Evolutionary conservation across 345 rosid genomes (phyloP), one percentile per base, ranked within the genome.

Genomic region (Noccaea bulbosa): DNA sequence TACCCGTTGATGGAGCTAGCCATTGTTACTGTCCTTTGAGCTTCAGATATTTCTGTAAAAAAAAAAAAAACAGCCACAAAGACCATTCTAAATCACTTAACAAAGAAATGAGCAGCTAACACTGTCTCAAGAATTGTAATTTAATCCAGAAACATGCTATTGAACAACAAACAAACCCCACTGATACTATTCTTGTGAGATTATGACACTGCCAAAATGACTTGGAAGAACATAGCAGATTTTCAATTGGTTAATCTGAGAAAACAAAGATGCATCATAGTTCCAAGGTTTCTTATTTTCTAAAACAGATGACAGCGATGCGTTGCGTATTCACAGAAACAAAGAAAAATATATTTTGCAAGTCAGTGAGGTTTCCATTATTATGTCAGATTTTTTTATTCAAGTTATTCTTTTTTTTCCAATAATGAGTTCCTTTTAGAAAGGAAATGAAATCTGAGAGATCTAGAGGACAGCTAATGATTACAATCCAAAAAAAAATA

Each of bases 41-140:
- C 83, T 79, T 83, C 88, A 61, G 83, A 77, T 93, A 87, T 85
- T 68, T 62, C 93, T 86, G 83, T 75, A 76, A 72, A 69, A 56
- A 72, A 69, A 56, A 76, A 72, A 69, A 56, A 72, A 69, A 56
- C 62, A 55, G 50, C 8, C 38, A 64, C 16, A 56, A 65, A 16
- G 16, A 48, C 54, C 54, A 74, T 39, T 50, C 20, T 33, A 4
- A 64, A 46, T 47, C 12, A 58, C 34, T 59, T 49, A 0, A 40
- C 50, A 60, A 30, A 30, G 14, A 50, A 47, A 34, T 33, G 7
- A 1, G 34, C 10, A 54, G 60, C 39, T 8, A 59, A 24, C 57
- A 24, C 15, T 32, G 51, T 46, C 65, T 17, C 64, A 68, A 57
- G 35, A 54, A 43, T 16, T 47, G 37, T 7, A 68, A 53, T 43